phyloP scores from a whole-genome alignment of 495 filamentous ascomycete genomes.

The Penicillium riverlandense region DNA sequence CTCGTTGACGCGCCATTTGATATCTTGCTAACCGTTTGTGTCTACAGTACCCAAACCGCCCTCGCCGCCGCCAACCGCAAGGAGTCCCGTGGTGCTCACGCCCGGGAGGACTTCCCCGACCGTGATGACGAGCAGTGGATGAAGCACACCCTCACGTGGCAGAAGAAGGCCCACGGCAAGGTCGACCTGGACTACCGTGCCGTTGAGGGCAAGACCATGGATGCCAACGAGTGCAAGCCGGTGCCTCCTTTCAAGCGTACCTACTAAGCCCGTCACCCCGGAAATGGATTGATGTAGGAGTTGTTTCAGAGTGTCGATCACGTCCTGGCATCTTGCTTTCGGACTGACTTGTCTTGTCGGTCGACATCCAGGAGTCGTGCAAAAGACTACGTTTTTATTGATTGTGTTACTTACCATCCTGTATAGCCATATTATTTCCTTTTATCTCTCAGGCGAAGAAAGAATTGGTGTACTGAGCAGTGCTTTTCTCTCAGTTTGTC shows the following conservation, averaged over 20 bases:
- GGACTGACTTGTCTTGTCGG: conserved; percentile 6
- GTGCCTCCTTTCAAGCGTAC: conserved; percentile 84
- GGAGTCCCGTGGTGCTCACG: conserved; percentile 92
- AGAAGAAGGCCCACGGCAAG: conserved; percentile 78
- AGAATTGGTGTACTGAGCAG: conserved; percentile 31
- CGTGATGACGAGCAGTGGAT: conserved; percentile 94
- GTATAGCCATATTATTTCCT: conserved; percentile 39
- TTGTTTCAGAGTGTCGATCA: conserved; percentile 11
- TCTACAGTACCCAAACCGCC: conserved; percentile 70
- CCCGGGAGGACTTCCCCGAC: conserved; percentile 90
- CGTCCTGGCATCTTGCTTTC: conserved; percentile 1
- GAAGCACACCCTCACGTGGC: conserved; percentile 95
- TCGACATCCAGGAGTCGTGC: conserved; percentile 23
- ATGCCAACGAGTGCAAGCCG: conserved; percentile 82
- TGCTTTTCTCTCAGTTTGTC: conserved; percentile 27
- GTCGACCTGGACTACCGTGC: conserved; percentile 71
- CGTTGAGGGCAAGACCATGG: conserved; percentile 71
- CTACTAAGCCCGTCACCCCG: conserved; percentile 45
- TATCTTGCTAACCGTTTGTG: background rate
- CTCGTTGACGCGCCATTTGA: background rate
- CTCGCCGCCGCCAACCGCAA: conserved; percentile 77
- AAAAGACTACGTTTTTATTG: conserved; percentile 34
- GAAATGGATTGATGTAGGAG: conserved; percentile 1
- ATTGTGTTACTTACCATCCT: conserved; percentile 35
- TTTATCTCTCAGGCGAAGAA: conserved; percentile 36